Evolutionary conservation across 768 basidiomycete species (phyloP).

Genomic region (Daedaleopsis nitida): DNA sequence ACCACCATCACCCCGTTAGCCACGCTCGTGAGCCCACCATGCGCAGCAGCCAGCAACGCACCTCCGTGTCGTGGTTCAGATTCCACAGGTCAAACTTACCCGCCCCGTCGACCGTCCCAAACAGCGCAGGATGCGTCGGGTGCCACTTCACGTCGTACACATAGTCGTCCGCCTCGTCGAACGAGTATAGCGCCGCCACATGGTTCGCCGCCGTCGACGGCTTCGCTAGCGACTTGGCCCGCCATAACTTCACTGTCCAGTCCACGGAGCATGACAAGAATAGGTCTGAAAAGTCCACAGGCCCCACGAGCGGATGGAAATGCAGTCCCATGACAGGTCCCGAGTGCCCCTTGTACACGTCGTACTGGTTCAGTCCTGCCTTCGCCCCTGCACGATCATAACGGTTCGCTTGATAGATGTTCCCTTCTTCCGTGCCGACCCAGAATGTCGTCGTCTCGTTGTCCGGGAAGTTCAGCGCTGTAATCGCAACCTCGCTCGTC

Average conservation of each 20-base stretch:
- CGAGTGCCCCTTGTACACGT: conserved; percentile 90
- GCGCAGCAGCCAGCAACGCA: conserved; percentile 39
- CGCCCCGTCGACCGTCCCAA: conserved; percentile 91
- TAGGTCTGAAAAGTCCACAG: conserved; percentile 93
- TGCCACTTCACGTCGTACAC: conserved; percentile 99
- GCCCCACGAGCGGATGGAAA: conserved; percentile 91
- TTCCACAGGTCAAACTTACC: conserved; percentile 99
- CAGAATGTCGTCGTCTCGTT: conserved; percentile 97
- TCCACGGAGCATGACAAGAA: conserved; percentile 93
- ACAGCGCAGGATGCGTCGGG: conserved; percentile 90
- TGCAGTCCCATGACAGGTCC: conserved; percentile 94
- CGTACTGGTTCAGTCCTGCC: conserved; percentile 91
- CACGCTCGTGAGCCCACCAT: not conserved
- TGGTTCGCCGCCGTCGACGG: conserved; percentile 57
- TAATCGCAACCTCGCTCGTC: conserved; percentile 95
- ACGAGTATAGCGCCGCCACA: conserved; percentile 84
- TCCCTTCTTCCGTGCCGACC: conserved; percentile 98
- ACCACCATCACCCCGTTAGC: not conserved
- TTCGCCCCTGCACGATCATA: conserved; percentile 97
- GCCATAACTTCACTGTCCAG: conserved; percentile 99
- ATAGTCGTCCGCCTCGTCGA: conserved; percentile 98
- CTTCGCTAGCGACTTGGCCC: conserved; percentile 76
- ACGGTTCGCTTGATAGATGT: conserved; percentile 94
- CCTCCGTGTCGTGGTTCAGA: conserved; percentile 95
- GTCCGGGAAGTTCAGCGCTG: conserved; percentile 90